Evolutionary conservation across 164 flowering plant genomes (phyloP), one percentile per base, ranked within the genome.

Genomic region (Platanus orientalis): DNA sequence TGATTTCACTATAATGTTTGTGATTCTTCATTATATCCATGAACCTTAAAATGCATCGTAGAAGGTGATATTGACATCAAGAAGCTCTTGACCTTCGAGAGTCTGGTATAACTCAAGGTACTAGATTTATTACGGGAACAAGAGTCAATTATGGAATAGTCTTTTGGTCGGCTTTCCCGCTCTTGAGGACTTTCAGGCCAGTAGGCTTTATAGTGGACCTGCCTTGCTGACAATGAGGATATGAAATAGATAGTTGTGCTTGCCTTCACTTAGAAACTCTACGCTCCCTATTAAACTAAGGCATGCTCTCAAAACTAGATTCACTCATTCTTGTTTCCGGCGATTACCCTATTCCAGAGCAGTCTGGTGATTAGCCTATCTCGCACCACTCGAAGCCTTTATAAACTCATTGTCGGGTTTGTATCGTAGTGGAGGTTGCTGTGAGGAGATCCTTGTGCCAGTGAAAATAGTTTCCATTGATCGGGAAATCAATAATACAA

Each of bases 231-330:
- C n/a, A n/a, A n/a, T n/a, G n/a, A n/a, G n/a, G n/a, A n/a, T n/a
- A n/a, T n/a, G 12, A 9, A 26, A 54, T 25, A 26, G 58, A 26
- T 28, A 54, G 58, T 26, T 26, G 36, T n/a, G 21, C 36, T 29
- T 54, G 58, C 58, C 58, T 54, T 54, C 58, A 54, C 58, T 54
- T 54, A 54, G 39, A 54, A 54, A 54, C 58, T 54, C 58, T 54
- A 54, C 58, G 36, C 58, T 39, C 36, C 21, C 13, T n/a, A n/a
- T n/a, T n/a, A n/a, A n/a, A n/a, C n/a, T n/a, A n/a, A n/a, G 39
- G 2, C 39, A 54, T 54, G 34, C 58, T 54, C 58, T 54, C 58
- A 25, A 54, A 54, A 54, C 36, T 54, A 54, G 58, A 54, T 54
- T 54, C 58, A 54, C 34, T 54, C 34, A 21, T 54, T 54, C 58